phyloP scores from a whole-genome alignment of 768 basidiomycete species.

The Phallus indusiatus region DNA sequence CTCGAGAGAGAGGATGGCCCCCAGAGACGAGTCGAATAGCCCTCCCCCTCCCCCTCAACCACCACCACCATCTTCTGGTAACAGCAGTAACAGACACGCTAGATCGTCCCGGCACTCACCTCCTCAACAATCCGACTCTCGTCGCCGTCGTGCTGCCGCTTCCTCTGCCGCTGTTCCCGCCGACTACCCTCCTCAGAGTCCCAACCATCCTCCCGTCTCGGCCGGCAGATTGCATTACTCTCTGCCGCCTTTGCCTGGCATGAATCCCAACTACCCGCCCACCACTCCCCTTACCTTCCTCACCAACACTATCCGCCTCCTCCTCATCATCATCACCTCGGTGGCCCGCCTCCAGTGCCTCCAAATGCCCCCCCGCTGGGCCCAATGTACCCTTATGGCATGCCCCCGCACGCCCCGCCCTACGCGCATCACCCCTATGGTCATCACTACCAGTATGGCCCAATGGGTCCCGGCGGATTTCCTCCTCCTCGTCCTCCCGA shows the following conservation, averaged over 20 bases:
- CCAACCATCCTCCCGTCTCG: constrained; percentile 4
- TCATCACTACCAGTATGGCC: neutral
- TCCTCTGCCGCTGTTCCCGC: constrained; percentile 6
- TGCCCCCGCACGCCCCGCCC: constrained; percentile 7
- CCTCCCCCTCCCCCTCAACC: neutral
- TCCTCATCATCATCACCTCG: constrained; percentile 28
- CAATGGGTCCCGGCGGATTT: neutral
- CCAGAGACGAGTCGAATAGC: neutral
- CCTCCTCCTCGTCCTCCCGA: constrained; percentile 1
- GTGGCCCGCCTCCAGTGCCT: constrained; percentile 23
- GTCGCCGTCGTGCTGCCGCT: constrained; percentile 10
- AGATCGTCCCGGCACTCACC: constrained; percentile 2
- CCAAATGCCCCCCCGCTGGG: constrained; percentile 5
- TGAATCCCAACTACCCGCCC: constrained; percentile 59
- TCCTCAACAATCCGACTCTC: constrained; percentile 5
- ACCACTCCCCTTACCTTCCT: constrained; percentile 8
- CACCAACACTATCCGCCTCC: constrained; percentile 38
- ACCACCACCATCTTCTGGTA: neutral
- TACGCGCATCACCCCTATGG: constrained; percentile 8
- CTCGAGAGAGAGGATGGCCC: neutral
- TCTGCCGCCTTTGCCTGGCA: constrained; percentile 19
- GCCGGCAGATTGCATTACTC: constrained; percentile 10
- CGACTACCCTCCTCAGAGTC: neutral
- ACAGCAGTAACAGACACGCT: neutral
- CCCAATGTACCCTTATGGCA: constrained; percentile 8